Evolutionary conservation across 2,329 filamentous ascomycete species (phyloP).

Genomic region (Ceratocystis eucalypticola): DNA sequence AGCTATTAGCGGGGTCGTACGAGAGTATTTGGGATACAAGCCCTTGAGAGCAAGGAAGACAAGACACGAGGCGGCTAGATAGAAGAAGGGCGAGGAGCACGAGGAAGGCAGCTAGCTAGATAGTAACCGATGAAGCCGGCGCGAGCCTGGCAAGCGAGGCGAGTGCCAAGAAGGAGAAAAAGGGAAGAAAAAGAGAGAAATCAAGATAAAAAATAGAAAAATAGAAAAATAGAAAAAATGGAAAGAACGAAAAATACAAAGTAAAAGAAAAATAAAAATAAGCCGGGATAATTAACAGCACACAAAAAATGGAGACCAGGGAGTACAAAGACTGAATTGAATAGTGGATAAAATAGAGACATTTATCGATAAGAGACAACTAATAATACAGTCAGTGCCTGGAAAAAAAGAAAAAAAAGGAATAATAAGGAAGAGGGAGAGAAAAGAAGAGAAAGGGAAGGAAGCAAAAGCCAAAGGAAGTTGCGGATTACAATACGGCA

Average conservation of each 20-base stretch:
- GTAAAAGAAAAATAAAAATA: background rate
- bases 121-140: background rate
- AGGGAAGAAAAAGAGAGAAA: background rate
- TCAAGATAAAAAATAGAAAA: background rate
- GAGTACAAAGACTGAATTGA: too few relatives aligned
- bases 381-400: too few relatives aligned
- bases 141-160: too few relatives aligned
- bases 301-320: too few relatives aligned
- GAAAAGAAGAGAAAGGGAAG: background rate
- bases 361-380: too few relatives aligned
- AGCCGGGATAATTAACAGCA: too few relatives aligned
- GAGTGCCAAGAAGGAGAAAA: background rate
- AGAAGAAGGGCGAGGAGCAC: background rate
- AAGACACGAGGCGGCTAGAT: background rate
- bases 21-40: too few relatives aligned
- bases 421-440: background rate
- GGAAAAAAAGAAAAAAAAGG: background rate
- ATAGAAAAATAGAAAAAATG: background rate
- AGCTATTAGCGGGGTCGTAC: too few relatives aligned
- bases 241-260: background rate
- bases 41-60: too few relatives aligned
- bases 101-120: background rate
- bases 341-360: too few relatives aligned
- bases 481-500: background rate
- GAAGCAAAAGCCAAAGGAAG: background rate